A percentile compares a stretch with the other conserved stretches of the same genome.
phyloP scores from a whole-genome alignment of 1,284 basidiomycete species.

The Austroboletus niveus region DNA sequence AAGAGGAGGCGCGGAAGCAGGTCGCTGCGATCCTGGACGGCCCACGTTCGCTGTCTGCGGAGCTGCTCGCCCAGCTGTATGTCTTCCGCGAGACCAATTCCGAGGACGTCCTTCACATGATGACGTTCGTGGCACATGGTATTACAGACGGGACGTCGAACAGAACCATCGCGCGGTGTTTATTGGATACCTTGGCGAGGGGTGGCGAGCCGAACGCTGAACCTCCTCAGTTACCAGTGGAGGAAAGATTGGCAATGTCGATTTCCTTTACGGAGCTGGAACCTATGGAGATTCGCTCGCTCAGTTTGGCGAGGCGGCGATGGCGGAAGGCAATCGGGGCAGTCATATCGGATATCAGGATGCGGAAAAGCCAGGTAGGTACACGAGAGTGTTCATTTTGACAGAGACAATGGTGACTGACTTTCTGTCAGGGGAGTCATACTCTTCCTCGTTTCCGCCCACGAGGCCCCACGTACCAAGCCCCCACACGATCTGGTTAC shows the following conservation, averaged over 20 bases:
- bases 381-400: background rate
- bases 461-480: slow-evolving; percentile 31
- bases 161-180: slow-evolving; percentile 23
- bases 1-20: slow-evolving; percentile 9
- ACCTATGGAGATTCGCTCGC: slow-evolving; percentile 27
- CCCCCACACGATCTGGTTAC: slow-evolving; percentile 36
- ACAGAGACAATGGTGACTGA: background rate
- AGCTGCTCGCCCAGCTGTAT: slow-evolving; percentile 15
- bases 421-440: slow-evolving; percentile 50
- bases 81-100: slow-evolving; percentile 7
- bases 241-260: slow-evolving; percentile 42
- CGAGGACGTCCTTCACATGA: slow-evolving; percentile 16
- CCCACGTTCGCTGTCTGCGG: slow-evolving; percentile 19
- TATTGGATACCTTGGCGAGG: slow-evolving; percentile 44
- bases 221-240: slow-evolving; percentile 24
- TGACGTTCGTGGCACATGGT: slow-evolving; percentile 16
- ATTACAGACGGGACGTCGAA: slow-evolving; percentile 15
- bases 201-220: slow-evolving; percentile 2
- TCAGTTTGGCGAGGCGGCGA: slow-evolving; percentile 37
- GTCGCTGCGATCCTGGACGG: slow-evolving; percentile 5
- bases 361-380: slow-evolving; percentile 15
- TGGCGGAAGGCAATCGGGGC: slow-evolving; percentile 49
- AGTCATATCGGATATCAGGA: slow-evolving; percentile 37
- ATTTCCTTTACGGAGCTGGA: slow-evolving; percentile 38
- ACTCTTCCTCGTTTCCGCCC: slow-evolving; percentile 46